phyloP scores from a whole-genome alignment of 306 rosid species.

The Canavalia gladiata region DNA sequence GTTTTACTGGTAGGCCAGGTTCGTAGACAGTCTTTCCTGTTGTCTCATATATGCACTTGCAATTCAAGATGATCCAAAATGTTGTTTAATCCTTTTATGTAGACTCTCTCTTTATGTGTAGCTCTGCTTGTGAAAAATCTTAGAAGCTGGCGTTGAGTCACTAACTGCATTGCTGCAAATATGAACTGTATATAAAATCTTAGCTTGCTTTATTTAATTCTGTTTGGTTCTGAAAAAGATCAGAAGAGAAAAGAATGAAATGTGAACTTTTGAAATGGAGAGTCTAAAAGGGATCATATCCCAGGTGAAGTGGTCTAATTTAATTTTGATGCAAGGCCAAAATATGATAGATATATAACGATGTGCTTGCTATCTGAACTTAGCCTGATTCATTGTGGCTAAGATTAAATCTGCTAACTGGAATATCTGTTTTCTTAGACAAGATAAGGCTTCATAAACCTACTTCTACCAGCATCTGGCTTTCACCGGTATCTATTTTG shows the following conservation, averaged over 20 bases:
- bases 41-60: conserved; percentile 64
- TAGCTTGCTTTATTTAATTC: conserved; percentile 47
- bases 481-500: conserved; percentile 8
- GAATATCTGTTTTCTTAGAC: conserved; percentile 31
- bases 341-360: background rate
- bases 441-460: conserved; percentile 20
- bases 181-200: conserved; percentile 64
- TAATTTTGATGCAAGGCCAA: conserved; percentile 28
- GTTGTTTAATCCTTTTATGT: conserved; percentile 62
- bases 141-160: conserved; percentile 59
- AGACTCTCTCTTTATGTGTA: conserved; percentile 65
- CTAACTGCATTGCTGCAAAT: conserved; percentile 60
- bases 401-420: conserved; percentile 29
- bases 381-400: background rate
- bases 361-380: conserved; percentile 18
- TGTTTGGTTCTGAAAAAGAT: conserved; percentile 36
- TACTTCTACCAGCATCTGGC: background rate
- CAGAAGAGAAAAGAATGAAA: background rate
- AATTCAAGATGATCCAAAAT: conserved; percentile 55
- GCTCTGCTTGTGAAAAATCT: conserved; percentile 62
- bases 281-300: conserved; percentile 26
- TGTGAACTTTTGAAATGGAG: conserved; percentile 27
- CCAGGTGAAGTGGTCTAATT: background rate
- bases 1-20: conserved; percentile 75
- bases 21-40: conserved; percentile 70